phyloP scores from a whole-genome alignment of 345 rosid genomes.

The Cochlearia excelsa region DNA sequence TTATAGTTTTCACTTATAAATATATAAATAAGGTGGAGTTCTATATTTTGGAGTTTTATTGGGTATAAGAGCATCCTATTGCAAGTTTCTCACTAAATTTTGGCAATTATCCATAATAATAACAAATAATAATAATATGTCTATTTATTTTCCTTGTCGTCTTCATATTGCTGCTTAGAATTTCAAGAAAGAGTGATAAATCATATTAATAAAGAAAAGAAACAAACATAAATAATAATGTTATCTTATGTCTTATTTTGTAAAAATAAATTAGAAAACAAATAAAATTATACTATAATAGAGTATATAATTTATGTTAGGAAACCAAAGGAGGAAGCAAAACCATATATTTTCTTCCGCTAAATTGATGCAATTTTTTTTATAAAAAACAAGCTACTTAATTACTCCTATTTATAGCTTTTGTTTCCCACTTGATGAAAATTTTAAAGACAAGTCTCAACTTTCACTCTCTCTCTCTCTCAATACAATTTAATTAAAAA shows the following conservation, averaged over 20 bases:
- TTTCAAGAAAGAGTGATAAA: constrained; percentile 23
- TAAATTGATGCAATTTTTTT: neutral
- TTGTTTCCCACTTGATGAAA: neutral
- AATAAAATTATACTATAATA: neutral
- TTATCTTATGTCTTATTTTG: constrained; percentile 1
- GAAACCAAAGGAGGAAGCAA: constrained; percentile 17
- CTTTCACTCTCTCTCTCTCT: neutral
- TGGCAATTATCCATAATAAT: too few species aligned
- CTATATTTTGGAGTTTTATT: too few species aligned
- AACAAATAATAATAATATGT: too few species aligned
- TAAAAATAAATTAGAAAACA: neutral
- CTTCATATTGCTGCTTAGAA: constrained; percentile 14
- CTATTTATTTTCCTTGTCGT: neutral
- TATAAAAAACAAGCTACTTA: constrained; percentile 7
- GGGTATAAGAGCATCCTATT: too few species aligned
- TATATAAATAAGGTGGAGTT: too few species aligned
- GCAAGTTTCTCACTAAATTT: too few species aligned
- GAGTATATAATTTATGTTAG: neutral
- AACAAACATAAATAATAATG: neutral
- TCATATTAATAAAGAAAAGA: constrained; percentile 4
- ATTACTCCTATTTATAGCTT: constrained; percentile 10
- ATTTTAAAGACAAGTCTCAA: neutral
- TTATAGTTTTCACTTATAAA: too few species aligned
- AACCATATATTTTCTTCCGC: constrained; percentile 9
- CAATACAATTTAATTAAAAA: constrained; percentile 7